Percentiles rank a stretch among this genome's conserved stretches.
These are phyloP conservation scores for Sphaerulina populicola DNA, from an alignment of 2,329 filamentous ascomycete species.

Conservation along the genomic window DNA sequence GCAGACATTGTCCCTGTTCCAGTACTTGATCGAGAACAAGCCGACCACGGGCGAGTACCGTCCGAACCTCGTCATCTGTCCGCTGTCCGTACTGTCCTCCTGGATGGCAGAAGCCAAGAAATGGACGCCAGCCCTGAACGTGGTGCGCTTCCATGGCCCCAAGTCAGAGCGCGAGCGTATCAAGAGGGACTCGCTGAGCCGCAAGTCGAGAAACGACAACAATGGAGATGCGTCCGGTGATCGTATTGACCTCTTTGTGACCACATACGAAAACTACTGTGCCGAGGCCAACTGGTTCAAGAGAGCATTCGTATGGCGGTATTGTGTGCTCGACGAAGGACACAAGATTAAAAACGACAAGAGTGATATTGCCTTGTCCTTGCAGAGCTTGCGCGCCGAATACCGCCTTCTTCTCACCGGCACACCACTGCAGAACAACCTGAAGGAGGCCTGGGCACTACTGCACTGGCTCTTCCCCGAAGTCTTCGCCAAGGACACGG, in stretches of 20 bases:
- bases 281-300: slow-evolving; percentile 44
- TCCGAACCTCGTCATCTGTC: slow-evolving; percentile 44
- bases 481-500: slow-evolving; percentile 48
- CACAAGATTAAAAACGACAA: slow-evolving; percentile 47
- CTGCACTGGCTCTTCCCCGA: slow-evolving; percentile 52
- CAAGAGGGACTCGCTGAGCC: slow-evolving; percentile 32
- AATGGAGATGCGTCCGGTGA: slow-evolving; percentile 14
- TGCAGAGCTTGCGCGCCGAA: slow-evolving; percentile 41
- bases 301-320: slow-evolving; percentile 45
- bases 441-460: slow-evolving; percentile 51
- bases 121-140: slow-evolving; percentile 44
- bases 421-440: slow-evolving; percentile 53
- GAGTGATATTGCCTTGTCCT: slow-evolving; percentile 37
- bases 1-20: slow-evolving; percentile 44
- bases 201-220: slow-evolving; percentile 12
- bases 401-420: slow-evolving; percentile 46
- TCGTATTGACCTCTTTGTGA: slow-evolving; percentile 43
- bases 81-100: slow-evolving; percentile 43
- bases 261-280: slow-evolving; percentile 45
- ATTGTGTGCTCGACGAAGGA: slow-evolving; percentile 48
- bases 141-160: slow-evolving; percentile 43
- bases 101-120: slow-evolving; percentile 44
- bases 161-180: slow-evolving; percentile 37
- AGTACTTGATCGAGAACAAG: slow-evolving; percentile 40
- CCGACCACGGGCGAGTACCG: slow-evolving; percentile 35